Percentiles rank a stretch among this genome's conserved stretches.
phyloP scores from a whole-genome alignment of 768 basidiomycete species.

The Paxillus involutus region DNA sequence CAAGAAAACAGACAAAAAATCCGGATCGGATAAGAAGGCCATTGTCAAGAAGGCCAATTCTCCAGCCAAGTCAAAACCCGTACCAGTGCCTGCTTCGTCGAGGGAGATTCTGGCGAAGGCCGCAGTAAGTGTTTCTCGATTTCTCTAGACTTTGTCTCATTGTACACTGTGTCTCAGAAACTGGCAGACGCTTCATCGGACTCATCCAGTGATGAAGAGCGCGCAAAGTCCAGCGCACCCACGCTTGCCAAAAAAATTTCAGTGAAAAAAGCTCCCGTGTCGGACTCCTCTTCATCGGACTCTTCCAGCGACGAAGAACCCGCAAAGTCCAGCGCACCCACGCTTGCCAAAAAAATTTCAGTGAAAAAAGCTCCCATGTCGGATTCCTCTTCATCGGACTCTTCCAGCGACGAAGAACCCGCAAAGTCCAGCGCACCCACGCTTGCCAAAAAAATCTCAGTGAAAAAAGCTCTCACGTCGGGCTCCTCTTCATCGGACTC shows the following conservation, averaged over 20 bases:
- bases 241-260: too few relatives aligned
- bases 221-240: too few relatives aligned
- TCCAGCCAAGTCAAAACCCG: constrained; percentile 17
- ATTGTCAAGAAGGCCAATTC: constrained; percentile 33
- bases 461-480: too few relatives aligned
- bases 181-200: constrained; percentile 17
- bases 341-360: background rate
- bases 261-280: too few relatives aligned
- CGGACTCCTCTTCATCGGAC: too few relatives aligned
- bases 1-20: constrained; percentile 37
- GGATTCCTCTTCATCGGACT: background rate
- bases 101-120: constrained; percentile 46
- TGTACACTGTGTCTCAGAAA: constrained; percentile 12
- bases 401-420: background rate
- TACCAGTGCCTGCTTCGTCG: constrained; percentile 30
- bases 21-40: constrained; percentile 31
- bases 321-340: background rate
- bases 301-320: background rate
- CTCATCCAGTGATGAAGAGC: constrained; percentile 10
- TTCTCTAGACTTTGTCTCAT: background rate
- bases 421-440: too few relatives aligned
- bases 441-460: too few relatives aligned
- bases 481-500: too few relatives aligned
- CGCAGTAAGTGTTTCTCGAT: constrained; percentile 19
- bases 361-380: background rate